phyloP scores from a whole-genome alignment of 2,329 filamentous ascomycete genomes.

The Leptodontidium sp. region DNA sequence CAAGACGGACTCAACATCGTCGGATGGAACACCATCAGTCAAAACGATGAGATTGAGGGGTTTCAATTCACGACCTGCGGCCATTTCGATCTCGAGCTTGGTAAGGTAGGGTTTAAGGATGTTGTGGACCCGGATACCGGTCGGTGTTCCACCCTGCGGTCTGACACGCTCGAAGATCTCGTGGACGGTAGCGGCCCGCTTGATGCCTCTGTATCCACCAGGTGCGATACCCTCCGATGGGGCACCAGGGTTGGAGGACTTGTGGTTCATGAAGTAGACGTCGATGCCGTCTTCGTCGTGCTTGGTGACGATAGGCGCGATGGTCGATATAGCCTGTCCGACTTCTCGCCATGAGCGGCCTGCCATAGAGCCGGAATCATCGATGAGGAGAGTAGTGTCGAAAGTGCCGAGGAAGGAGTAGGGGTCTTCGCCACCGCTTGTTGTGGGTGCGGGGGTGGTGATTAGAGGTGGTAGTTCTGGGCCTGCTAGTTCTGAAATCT shows the following conservation, averaged over 20 bases:
- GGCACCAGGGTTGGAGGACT: conserved; percentile 50
- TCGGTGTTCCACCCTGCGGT: conserved; percentile 76
- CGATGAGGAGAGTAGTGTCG: conserved; percentile 90
- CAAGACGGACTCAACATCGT: conserved; percentile 79
- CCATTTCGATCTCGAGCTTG: conserved; percentile 54
- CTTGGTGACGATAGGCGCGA: conserved; percentile 82
- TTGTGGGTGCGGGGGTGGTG: conserved; percentile 48
- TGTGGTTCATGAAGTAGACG: conserved; percentile 87
- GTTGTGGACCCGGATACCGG: conserved; percentile 72
- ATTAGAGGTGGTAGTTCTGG: conserved; percentile 46
- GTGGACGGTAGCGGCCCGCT: conserved; percentile 62
- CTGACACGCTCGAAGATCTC: conserved; percentile 73
- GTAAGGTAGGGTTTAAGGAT: conserved; percentile 79
- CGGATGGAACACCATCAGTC: conserved; percentile 84
- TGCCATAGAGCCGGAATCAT: conserved; percentile 90
- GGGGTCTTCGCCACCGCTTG: conserved; percentile 63
- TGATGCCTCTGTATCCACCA: conserved; percentile 72
- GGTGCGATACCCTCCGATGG: conserved; percentile 49
- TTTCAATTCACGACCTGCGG: conserved; percentile 60
- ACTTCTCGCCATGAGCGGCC: conserved; percentile 82
- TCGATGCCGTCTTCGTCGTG: conserved; percentile 89
- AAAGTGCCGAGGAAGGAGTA: conserved; percentile 82
- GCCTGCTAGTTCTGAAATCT: conserved; percentile 27
- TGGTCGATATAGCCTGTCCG: conserved; percentile 70
- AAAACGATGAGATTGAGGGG: conserved; percentile 93